Conservation (phyloP, 2,329 filamentous ascomycete genomes). For the Elsinoe ampelina region DNA sequence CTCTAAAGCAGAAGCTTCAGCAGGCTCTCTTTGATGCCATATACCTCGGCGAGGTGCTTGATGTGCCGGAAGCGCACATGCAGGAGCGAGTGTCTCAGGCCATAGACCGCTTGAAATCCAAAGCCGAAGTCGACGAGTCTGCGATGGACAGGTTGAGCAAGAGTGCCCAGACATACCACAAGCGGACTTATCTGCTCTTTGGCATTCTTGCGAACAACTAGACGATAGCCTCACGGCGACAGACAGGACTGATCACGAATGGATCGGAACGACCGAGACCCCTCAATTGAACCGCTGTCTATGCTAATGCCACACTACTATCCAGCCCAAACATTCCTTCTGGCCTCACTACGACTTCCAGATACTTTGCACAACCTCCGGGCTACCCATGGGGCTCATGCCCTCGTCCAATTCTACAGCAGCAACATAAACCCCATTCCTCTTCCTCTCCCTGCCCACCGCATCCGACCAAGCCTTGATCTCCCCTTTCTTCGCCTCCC, state of each 20-base stretch:
- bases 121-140: slow-evolving; percentile 41
- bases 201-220: slow-evolving; percentile 50
- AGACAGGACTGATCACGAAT: not conserved
- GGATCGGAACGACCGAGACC: not conserved
- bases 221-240: not conserved
- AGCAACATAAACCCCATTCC: not conserved
- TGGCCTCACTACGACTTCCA: not conserved
- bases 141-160: slow-evolving; percentile 49
- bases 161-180: slow-evolving; percentile 68
- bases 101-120: slow-evolving; percentile 33
- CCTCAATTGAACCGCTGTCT: not conserved
- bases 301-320: not conserved
- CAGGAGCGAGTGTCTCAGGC: slow-evolving; percentile 13
- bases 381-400: not conserved
- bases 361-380: not conserved
- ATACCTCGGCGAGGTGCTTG: slow-evolving; percentile 31
- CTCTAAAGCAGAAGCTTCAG: slow-evolving; percentile 24
- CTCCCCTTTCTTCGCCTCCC: not conserved
- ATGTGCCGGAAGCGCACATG: not conserved
- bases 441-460: not conserved
- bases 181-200: slow-evolving; percentile 72
- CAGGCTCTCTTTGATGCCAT: slow-evolving; percentile 37
- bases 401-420: slow-evolving; percentile 4
- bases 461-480: not conserved
- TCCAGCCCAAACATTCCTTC: not conserved